Base-by-base conservation (phyloP, 2,329 filamentous ascomycete species). In the Penicillium sp. region DNA sequence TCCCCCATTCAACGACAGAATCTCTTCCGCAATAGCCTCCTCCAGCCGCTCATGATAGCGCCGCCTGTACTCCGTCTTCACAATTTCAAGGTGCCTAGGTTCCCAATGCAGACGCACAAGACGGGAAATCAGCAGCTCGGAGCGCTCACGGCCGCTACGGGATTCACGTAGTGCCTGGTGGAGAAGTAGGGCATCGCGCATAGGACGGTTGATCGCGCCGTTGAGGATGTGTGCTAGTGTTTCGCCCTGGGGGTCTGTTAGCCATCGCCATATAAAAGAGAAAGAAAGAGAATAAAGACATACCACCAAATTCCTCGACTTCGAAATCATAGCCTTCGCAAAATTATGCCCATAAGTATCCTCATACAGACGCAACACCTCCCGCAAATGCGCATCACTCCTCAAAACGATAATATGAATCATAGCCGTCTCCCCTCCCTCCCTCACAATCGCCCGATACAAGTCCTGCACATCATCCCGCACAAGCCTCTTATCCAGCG, bases 81-180 rank as follows among this genome's bases (percentile, higher is more conserved):
- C 82, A 16, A 80, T 79, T 51, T 84, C 81, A 72, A 97, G 79
- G 70, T 97, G 92, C 55, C 80, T 73, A 4, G 86, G 81, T 64
- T 97, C 91, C 93, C 93, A 97, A 72, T 97, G 93, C 68, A 92
- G 83, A 28, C 93, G 80, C 36, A 96, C 88, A 1, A 97, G 79
- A 1, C 93, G 80, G 3, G 87, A 91, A 56, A 95, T 95, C 42
- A 99, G 81, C 41, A 96, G 75, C 67, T 96, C 92, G 38, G 88
- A 86, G 27, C 92, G 83, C 64, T 92, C 88, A 55, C 81, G 81
- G 56, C 80, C 81, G 1, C 85, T 83, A 1, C 79, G 81, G 3
- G 86, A 85, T 38, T 86, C 81, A 16, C 84, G 86, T 57, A 97
- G 83, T 2, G 93, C 92, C 73, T 97, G 93, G 70, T 95, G 85